Percentiles rank a stretch among this genome's conserved stretches.
Conservation (phyloP, 1,139 yeast genomes). For the Lodderomyces metapsilosis region DNA sequence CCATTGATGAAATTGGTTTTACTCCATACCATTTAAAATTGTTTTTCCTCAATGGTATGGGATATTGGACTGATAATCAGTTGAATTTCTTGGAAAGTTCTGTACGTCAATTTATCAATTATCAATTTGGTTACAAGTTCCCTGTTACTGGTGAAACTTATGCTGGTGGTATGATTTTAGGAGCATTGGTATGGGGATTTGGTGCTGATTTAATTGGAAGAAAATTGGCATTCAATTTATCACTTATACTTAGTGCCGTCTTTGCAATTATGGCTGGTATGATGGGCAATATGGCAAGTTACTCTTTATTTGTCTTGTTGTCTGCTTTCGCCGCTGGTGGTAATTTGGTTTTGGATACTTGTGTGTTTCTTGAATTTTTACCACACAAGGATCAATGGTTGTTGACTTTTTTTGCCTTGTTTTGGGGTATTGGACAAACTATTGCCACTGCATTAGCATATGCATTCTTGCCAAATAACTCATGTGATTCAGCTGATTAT, state of each 20-base stretch:
- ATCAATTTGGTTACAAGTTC: constrained; percentile 37
- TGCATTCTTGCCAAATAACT: constrained; percentile 52
- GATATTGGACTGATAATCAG: constrained; percentile 64
- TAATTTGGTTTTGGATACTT: constrained; percentile 58
- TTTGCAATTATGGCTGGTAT: constrained; percentile 57
- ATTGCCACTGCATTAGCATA: constrained; percentile 54
- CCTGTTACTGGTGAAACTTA: constrained; percentile 29
- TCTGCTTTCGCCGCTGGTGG: constrained; percentile 56
- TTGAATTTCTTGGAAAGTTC: constrained; percentile 42
- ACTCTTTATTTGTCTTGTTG: constrained; percentile 48
- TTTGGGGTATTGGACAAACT: constrained; percentile 67
- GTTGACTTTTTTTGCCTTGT: constrained; percentile 54
- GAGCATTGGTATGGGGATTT: constrained; percentile 58
- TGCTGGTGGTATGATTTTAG: constrained; percentile 50
- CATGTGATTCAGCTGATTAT: constrained; percentile 35
- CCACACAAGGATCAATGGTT: constrained; percentile 55
- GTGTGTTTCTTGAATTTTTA: constrained; percentile 57
- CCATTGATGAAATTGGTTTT: constrained; percentile 38
- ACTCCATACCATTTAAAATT: constrained; percentile 35
- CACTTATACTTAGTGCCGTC: constrained; percentile 48
- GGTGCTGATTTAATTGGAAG: constrained; percentile 62
- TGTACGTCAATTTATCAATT: constrained; percentile 39
- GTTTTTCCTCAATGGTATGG: constrained; percentile 56
- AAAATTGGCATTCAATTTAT: constrained; percentile 52
- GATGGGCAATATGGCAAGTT: constrained; percentile 46